Percentiles rank a stretch among this genome's conserved stretches.
Evolutionary conservation across 73 alveolate species (phyloP).

Genomic region (Uronychia setigera): DNA sequence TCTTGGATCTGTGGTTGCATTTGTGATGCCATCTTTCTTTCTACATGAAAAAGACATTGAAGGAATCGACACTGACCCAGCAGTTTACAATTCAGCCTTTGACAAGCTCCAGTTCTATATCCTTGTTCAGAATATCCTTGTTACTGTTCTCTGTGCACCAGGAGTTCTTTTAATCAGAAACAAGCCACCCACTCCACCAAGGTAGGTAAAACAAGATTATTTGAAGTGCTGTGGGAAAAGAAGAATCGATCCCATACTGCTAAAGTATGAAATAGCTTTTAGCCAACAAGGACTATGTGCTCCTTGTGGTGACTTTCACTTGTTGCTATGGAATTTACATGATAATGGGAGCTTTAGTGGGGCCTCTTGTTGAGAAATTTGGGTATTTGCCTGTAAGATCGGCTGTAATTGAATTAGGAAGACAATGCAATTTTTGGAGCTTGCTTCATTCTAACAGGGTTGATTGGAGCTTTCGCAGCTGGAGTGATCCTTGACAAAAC

Average conservation of each 20-base stretch:
- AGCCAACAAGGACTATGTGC: constrained; percentile 38
- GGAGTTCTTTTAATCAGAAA: constrained; percentile 61
- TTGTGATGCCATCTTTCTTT: constrained; percentile 71
- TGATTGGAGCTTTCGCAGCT: constrained; percentile 62
- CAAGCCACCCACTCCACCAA: constrained; percentile 86
- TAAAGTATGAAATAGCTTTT: constrained; percentile 31
- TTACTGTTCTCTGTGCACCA: constrained; percentile 45
- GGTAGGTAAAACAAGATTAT: constrained; percentile 7
- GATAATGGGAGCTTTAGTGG: constrained; percentile 76
- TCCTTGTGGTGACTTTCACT: constrained; percentile 50
- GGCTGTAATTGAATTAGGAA: neutral
- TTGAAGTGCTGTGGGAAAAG: constrained; percentile 6
- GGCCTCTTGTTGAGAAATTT: constrained; percentile 48
- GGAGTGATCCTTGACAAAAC: constrained; percentile 62
- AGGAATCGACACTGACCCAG: neutral
- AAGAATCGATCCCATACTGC: constrained; percentile 10
- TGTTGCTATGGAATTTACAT: constrained; percentile 62
- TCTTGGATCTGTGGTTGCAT: constrained; percentile 81
- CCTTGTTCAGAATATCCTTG: constrained; percentile 63
- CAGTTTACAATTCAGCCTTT: too few relatives aligned
- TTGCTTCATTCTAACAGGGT: constrained; percentile 63
- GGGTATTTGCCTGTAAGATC: constrained; percentile 40
- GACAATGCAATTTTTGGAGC: constrained; percentile 75
- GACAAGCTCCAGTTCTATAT: constrained; percentile 53
- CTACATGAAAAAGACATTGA: constrained; percentile 35